Evolutionary conservation across 2,329 filamentous ascomycete genomes (phyloP).

Genomic region (Aspergillus pseudonomiae): DNA sequence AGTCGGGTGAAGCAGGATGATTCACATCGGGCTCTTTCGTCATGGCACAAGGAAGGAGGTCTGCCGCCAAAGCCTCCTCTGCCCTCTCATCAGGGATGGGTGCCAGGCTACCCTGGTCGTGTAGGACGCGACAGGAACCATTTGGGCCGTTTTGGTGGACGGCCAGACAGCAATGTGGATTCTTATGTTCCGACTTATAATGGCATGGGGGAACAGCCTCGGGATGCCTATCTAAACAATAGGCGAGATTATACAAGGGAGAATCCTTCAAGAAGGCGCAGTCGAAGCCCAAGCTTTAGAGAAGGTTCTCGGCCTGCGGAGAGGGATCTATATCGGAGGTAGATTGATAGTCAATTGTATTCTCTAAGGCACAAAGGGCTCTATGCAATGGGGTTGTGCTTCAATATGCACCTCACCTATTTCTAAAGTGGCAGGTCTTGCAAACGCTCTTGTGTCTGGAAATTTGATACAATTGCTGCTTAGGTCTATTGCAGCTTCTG

Average conservation of each 20-base stretch:
- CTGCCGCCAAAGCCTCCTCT: slow-evolving; percentile 43
- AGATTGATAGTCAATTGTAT: slow-evolving; percentile 8
- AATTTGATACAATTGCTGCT: not conserved
- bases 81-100: slow-evolving; percentile 34
- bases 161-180: slow-evolving; percentile 34
- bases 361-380: not conserved
- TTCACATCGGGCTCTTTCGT: slow-evolving; percentile 25
- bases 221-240: slow-evolving; percentile 21
- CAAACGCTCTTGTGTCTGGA: not conserved
- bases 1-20: slow-evolving; percentile 28
- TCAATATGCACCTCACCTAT: not conserved
- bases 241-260: slow-evolving; percentile 36
- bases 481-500: not conserved
- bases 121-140: slow-evolving; percentile 35
- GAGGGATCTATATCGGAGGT: slow-evolving; percentile 29
- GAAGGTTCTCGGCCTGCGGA: slow-evolving; percentile 29
- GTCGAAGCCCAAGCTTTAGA: slow-evolving; percentile 37
- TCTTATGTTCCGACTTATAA: slow-evolving; percentile 43
- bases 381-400: not conserved
- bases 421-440: not conserved
- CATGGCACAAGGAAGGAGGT: slow-evolving; percentile 35
- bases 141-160: slow-evolving; percentile 26
- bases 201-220: slow-evolving; percentile 26
- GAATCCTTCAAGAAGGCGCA: slow-evolving; percentile 32
- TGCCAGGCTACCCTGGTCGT: slow-evolving; percentile 29